Percentiles rank a stretch among this genome's conserved stretches.
Conservation (phyloP, 257 asterid genomes). For the Solanum arcanum region DNA sequence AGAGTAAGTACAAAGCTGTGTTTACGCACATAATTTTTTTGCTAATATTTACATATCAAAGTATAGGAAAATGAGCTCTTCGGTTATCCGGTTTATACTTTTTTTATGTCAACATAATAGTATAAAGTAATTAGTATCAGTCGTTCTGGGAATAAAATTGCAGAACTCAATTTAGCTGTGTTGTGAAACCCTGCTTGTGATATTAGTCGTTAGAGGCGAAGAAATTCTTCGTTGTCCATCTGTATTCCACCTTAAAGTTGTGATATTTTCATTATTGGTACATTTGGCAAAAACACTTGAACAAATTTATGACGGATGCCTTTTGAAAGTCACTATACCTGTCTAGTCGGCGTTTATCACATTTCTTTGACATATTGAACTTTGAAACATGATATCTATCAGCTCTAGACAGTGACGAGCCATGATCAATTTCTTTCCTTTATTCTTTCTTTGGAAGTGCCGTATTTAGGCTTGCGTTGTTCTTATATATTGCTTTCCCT, state of each 20-base stretch:
- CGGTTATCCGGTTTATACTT: not conserved
- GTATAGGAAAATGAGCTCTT: not conserved
- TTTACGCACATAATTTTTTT: not conserved
- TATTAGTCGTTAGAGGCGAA: not conserved
- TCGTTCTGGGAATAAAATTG: not conserved
- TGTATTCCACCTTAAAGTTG: not conserved
- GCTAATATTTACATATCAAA: not conserved
- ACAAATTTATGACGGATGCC: too few species aligned
- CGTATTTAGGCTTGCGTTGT: not conserved
- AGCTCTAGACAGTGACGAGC: too few species aligned
- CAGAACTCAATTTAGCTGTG: not conserved
- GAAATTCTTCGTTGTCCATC: not conserved
- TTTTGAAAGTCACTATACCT: too few species aligned
- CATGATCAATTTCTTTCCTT: too few species aligned
- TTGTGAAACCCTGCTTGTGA: not conserved
- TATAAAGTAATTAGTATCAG: not conserved
- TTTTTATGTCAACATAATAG: not conserved
- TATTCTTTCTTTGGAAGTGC: not conserved
- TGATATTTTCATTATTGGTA: too few species aligned
- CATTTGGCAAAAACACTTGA: too few species aligned
- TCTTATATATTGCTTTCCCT: not conserved
- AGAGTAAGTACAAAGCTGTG: slow-evolving; percentile 51
- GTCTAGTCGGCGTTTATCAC: too few species aligned
- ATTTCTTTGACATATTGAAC: too few species aligned
- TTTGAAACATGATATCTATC: too few species aligned